Evolutionary conservation across 805 yeast genomes (phyloP).

Genomic region (Candida mattraensis): DNA sequence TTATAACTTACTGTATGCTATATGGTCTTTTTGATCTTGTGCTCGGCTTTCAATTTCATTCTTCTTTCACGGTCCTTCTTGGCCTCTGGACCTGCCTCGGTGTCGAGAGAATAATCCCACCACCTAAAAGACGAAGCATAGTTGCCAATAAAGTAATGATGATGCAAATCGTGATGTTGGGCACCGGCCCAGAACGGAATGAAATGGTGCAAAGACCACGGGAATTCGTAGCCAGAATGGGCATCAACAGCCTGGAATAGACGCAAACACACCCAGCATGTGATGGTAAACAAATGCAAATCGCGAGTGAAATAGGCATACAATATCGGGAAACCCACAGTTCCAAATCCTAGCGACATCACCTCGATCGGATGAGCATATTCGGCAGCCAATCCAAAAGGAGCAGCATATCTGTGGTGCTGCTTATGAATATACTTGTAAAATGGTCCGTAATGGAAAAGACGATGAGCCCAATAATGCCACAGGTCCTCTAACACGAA

Average conservation of each 20-base stretch:
- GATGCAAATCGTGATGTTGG: slow-evolving; percentile 61
- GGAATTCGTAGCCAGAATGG: slow-evolving; percentile 63
- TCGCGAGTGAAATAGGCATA: slow-evolving; percentile 47
- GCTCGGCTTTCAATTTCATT: slow-evolving; percentile 43
- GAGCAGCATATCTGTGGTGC: slow-evolving; percentile 62
- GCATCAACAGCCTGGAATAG: slow-evolving; percentile 61
- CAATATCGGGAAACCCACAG: slow-evolving; percentile 60
- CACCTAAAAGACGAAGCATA: slow-evolving; percentile 59
- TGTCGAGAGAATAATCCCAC: slow-evolving; percentile 53
- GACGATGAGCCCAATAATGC: slow-evolving; percentile 62
- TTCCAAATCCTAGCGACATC: slow-evolving; percentile 55
- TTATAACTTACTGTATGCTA: too few relatives aligned
- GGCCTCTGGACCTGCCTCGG: slow-evolving; percentile 58
- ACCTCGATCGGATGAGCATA: slow-evolving; percentile 63
- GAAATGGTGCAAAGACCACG: slow-evolving; percentile 56
- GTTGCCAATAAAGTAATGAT: slow-evolving; percentile 58
- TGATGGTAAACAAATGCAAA: slow-evolving; percentile 54
- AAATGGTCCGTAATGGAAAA: slow-evolving; percentile 55
- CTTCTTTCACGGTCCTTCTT: slow-evolving; percentile 47
- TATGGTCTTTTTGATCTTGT: slow-evolving; percentile 22
- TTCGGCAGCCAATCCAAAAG: slow-evolving; percentile 61
- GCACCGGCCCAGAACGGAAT: slow-evolving; percentile 70
- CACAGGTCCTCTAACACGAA: slow-evolving; percentile 56
- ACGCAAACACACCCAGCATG: slow-evolving; percentile 52
- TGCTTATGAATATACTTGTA: slow-evolving; percentile 59